Percentiles rank a stretch among this genome's conserved stretches.
Evolutionary conservation across 2,329 filamentous ascomycete species (phyloP).

Genomic region (Nakataea oryzae): DNA sequence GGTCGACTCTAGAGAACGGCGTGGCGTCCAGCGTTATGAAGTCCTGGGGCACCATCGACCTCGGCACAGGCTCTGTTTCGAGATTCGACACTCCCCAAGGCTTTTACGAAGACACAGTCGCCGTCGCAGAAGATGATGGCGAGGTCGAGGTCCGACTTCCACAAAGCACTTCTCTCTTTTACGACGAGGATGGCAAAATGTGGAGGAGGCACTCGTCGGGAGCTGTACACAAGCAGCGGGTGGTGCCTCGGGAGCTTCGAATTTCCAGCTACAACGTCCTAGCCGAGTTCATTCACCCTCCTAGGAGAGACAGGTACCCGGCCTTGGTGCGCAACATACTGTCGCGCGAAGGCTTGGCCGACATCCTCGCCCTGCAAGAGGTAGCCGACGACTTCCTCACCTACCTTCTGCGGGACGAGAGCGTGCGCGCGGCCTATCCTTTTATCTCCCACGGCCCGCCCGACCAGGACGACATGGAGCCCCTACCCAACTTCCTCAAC

Average conservation of each 20-base stretch:
- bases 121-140: neutral
- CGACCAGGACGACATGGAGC: conserved; percentile 35
- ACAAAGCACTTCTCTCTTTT: conserved; percentile 5
- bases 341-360: conserved; percentile 27
- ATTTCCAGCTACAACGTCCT: conserved; percentile 43
- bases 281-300: conserved; percentile 37
- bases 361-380: conserved; percentile 48
- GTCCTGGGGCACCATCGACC: conserved; percentile 40
- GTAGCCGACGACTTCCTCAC: conserved; percentile 54
- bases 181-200: conserved; percentile 10
- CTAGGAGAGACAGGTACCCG: conserved; percentile 28
- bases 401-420: conserved; percentile 35
- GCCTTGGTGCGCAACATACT: conserved; percentile 33
- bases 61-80: conserved; percentile 12
- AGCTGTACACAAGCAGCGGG: neutral
- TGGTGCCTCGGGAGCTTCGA: conserved; percentile 11
- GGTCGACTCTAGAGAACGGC: conserved; percentile 14
- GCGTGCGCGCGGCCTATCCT: conserved; percentile 37
- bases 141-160: conserved; percentile 4
- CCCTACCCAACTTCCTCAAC: conserved; percentile 50
- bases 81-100: conserved; percentile 11
- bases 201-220: conserved; percentile 9
- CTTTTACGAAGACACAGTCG: conserved; percentile 11
- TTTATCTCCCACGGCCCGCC: conserved; percentile 50
- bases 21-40: conserved; percentile 37